phyloP scores from a whole-genome alignment of 768 basidiomycete genomes.

The Fomitopsis pulvina region DNA sequence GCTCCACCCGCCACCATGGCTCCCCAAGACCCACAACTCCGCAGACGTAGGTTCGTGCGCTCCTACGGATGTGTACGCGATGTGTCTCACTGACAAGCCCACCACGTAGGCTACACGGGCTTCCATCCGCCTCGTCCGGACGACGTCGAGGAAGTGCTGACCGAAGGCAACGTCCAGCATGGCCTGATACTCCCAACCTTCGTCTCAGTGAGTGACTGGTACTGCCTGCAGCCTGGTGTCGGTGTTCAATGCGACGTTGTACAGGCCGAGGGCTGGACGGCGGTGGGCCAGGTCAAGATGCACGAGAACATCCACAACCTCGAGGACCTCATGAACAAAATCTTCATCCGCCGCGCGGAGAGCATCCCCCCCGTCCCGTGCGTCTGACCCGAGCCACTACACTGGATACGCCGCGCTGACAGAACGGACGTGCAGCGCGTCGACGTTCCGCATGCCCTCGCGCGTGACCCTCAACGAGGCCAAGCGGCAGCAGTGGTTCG shows the following conservation, averaged over 20 bases:
- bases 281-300: background rate
- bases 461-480: slow-evolving; percentile 75
- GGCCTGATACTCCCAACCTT: slow-evolving; percentile 46
- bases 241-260: background rate
- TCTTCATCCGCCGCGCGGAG: slow-evolving; percentile 59
- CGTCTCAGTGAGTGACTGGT: slow-evolving; percentile 46
- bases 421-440: slow-evolving; percentile 22
- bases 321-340: slow-evolving; percentile 71
- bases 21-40: slow-evolving; percentile 55
- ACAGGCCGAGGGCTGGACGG: slow-evolving; percentile 49
- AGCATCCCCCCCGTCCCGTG: slow-evolving; percentile 57
- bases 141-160: slow-evolving; percentile 71
- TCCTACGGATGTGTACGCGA: background rate
- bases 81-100: background rate
- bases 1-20: slow-evolving; percentile 66
- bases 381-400: slow-evolving; percentile 20
- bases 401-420: background rate
- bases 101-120: slow-evolving; percentile 57
- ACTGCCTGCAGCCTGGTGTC: background rate
- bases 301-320: slow-evolving; percentile 38
- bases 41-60: slow-evolving; percentile 59
- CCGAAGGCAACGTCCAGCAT: slow-evolving; percentile 55
- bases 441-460: slow-evolving; percentile 75
- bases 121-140: slow-evolving; percentile 70
- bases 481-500: slow-evolving; percentile 78